Evolutionary conservation across 306 rosid genomes (phyloP), one percentile per base, ranked within the genome.

Genomic region (Calophaca sinica): DNA sequence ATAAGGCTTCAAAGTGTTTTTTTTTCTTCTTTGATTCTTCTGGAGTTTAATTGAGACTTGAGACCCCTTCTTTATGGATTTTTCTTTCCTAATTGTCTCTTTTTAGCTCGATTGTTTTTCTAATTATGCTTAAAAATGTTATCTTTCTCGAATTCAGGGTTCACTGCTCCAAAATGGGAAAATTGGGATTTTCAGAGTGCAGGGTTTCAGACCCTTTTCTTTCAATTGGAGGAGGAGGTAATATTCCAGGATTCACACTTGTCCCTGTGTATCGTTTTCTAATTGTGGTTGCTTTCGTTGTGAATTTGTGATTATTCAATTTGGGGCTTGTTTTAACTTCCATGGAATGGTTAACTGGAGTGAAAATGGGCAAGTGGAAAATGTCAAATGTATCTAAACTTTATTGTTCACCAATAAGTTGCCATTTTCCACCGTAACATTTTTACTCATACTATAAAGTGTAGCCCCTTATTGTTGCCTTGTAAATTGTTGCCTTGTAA

Each of bases 211-310:
- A 26, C 72, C 79, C 2, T 83, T 81, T 80, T 53, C 87, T 67
- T 74, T 75, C 80, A 35, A 73, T 76, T 77, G 69, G 79, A 90
- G 66, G 57, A 78, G 14, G 42, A 77, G 84, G 88, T 84, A 76
- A 62, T 11, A 61, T 52, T 72, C 36, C 49, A 20, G 7, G 7
- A 13, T 79, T 62, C 41, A 45, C 32, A 32, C 28, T 41, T 66
- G 5, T 50, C 78, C 39, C 9, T 62, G 9, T 57, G 3, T 36
- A 35, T 36, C 45, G 49, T 73, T 67, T 45, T 28, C 44, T 38
- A 45, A 9, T 4, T 29, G 8, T 29, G 32, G 46, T 49, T 69
- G 33, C 53, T 49, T 57, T 61, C 46, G 29, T 35, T 61, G 26
- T 59, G 11, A 42, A 31, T 57, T 35, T 61, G 26, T 59, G 11